Evolutionary conservation across 192 early-diverging fungal genomes (phyloP).

Genomic region (Coemansia sp.): DNA sequence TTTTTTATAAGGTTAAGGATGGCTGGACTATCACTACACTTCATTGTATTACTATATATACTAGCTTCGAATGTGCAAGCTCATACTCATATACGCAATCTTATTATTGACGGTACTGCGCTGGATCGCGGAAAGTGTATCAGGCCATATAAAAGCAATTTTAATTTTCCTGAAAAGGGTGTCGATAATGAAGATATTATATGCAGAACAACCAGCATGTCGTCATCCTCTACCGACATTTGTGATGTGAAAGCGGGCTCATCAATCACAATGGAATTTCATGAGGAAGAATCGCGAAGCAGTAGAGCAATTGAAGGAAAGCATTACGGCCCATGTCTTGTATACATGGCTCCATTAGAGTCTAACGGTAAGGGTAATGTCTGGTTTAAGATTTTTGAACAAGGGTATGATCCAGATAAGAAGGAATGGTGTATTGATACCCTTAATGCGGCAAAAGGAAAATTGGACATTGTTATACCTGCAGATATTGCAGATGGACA

Average conservation of each 20-base stretch:
- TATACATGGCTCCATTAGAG: conserved; percentile 21
- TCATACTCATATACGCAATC: conserved; percentile 22
- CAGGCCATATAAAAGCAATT: conserved; percentile 15
- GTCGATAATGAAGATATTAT: conserved; percentile 8
- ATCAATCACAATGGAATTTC: conserved; percentile 18
- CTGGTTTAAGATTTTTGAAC: conserved; percentile 36
- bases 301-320: conserved; percentile 6
- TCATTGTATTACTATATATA: no score
- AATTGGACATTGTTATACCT: conserved; percentile 23
- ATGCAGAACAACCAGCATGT: conserved; percentile 14
- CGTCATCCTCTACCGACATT: neutral
- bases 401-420: conserved; percentile 16
- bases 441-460: conserved; percentile 21
- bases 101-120: conserved; percentile 18
- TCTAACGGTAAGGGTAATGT: conserved; percentile 16
- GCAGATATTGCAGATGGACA: conserved; percentile 18
- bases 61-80: conserved; percentile 7
- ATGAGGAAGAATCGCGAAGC: conserved; percentile 1
- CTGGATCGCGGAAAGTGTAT: conserved; percentile 29
- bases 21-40: no score
- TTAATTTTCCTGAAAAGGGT: conserved; percentile 30
- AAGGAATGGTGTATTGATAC: conserved; percentile 33
- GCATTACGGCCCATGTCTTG: conserved; percentile 27
- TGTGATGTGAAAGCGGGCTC: conserved; percentile 26
- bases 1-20: no score